Evolutionary conservation across 768 basidiomycete genomes (phyloP), one percentile per base, ranked within the genome.

Genomic region (Auricularia cornea): DNA sequence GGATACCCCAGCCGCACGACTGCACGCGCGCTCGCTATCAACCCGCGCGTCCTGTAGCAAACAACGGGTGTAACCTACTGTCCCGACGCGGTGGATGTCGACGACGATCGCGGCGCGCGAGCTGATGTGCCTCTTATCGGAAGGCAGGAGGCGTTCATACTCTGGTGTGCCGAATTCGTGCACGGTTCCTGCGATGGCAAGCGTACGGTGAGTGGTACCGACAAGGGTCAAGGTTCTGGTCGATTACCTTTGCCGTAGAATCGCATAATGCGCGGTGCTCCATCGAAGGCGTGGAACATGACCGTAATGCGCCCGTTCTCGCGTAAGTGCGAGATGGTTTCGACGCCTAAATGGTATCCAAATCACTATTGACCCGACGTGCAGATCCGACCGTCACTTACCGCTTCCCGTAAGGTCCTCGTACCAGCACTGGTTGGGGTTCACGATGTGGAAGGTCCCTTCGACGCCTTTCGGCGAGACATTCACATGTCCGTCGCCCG

Each of bases 321-420:
- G 23, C 81, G 77, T 33, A 87, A 59, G 66, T 87, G 54, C 54
- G 54, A 16, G 16, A 57, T 57, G 6, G 54, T 57, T 26, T 86
- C 85, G 48, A 80, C 68, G 11, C 84, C 83, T 85, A 57, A 26
- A 18, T 3, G 31, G 29, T 20, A 41, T 30, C 11, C 29, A 59
- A 28, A 30, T 59, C 33, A 11, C 3, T 14, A n/a, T n/a, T n/a
- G n/a, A 40, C 20, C 29, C 18, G 30, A 29, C 5, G 20, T 6
- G 18, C 11, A 60, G 52, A 31, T 26, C 23, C 31, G 31, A 6
- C 52, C 56, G 30, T n/a, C 23, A 76, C 79, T 41, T 64, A 86
- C 87, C 87, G 64, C 85, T 84, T 11, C 88, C 88, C 23, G 83
- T 84, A 51, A 88, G 76, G 70, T 90, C 88, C 68, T 90, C 86